Base-by-base conservation (phyloP, 805 yeast genomes). In the Kodamaea neixiangensis region DNA sequence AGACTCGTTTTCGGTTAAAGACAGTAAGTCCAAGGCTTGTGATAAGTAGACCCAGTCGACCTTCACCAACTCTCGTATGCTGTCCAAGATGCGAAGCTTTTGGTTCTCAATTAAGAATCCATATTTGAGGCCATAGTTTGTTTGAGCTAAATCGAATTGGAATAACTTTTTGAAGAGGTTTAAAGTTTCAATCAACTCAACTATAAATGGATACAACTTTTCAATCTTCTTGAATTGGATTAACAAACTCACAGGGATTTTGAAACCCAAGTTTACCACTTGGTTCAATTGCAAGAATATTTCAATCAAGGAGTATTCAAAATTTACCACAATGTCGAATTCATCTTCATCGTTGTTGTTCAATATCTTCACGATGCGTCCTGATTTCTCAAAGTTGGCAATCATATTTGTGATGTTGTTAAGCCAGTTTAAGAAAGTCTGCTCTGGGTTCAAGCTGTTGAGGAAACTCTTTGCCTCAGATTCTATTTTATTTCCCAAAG, bases 401-500 rank as follows among this genome's bases (percentile, higher is more conserved):
- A 37, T 33, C 15, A 48, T 50, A 2, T 38, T 14, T 10, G 22
- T 17, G 7, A 49, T 37, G 10, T 21, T 13, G 10, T 20, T 10
- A 4, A 46, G 3, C 50, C 50, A 47, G 10, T 35, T 19, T 18
- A n/a, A 14, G 33, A 42, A 47, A 15, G 35, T 40, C 3, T n/a
- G 15, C 13, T 47, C 50, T 7, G 46, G 47, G 13, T 41, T 35
- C 40, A 47, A 47, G 17, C 2, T 35, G 5, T 20, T 35, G 20
- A 42, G 37, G 2, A 21, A 20, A 6, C 41, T 22, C 10, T 34
- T 35, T 3, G 43, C 34, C 52, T 82, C 88, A 1, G 71, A 63
- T 9, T 77, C 70, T 0, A 93, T 78, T 53, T 77, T 80, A 47
- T 76, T 78, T 0, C 97, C 97, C 11, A 63, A 41, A 1, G 77